A percentile compares a stretch with the other conserved stretches of the same genome.
Evolutionary conservation across 306 rosid species (phyloP).

Genomic region (Sicyos baderoa): DNA sequence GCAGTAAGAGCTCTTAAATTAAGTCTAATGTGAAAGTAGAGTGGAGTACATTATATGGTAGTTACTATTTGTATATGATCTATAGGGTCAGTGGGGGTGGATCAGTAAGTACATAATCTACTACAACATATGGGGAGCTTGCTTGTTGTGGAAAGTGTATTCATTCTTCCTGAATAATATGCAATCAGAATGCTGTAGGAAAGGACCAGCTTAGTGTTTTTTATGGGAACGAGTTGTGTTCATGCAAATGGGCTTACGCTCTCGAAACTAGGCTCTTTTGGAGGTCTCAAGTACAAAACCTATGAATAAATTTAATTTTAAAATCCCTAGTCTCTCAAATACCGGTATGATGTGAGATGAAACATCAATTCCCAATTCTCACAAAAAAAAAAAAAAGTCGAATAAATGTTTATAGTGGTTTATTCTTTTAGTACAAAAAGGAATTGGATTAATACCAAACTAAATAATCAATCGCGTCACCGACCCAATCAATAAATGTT

Average conservation of each 20-base stretch:
- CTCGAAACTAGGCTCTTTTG: too few species aligned
- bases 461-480: too few species aligned
- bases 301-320: too few species aligned
- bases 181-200: slow-evolving; percentile 13
- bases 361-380: too few species aligned
- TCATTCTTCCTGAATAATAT: not conserved
- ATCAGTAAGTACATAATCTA: slow-evolving; percentile 13
- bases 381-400: too few species aligned
- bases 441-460: too few species aligned
- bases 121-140: not conserved
- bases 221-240: not conserved
- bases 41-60: not conserved
- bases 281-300: too few species aligned
- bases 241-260: not conserved
- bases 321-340: too few species aligned
- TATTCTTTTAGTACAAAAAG: too few species aligned
- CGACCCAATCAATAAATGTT: too few species aligned
- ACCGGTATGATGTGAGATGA: too few species aligned
- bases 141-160: not conserved
- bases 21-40: not conserved
- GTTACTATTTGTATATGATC: slow-evolving; percentile 10
- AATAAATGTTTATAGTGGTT: too few species aligned
- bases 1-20: slow-evolving; percentile 1
- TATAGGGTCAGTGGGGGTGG: slow-evolving; percentile 8
- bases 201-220: not conserved